A percentile compares a stretch with the other conserved stretches of the same genome.
Conservation (phyloP, 2,329 filamentous ascomycete genomes). For the Incumbomyces delicatus region DNA sequence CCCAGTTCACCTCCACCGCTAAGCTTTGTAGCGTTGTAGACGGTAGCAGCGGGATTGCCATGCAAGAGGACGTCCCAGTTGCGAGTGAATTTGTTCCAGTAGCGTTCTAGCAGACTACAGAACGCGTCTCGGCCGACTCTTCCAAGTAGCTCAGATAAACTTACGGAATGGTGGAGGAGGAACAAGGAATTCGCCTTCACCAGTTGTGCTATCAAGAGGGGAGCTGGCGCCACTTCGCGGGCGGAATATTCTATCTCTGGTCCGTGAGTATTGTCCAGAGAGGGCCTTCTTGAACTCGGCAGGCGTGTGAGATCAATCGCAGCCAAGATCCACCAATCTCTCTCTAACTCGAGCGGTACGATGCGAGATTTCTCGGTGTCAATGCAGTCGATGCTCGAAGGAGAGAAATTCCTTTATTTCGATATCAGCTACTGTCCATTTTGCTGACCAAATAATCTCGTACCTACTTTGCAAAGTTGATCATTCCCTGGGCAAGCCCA, state of each 20-base stretch:
- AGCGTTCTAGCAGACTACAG: conserved; percentile 61
- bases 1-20: conserved; percentile 85
- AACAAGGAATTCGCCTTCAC: conserved; percentile 75
- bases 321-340: conserved; percentile 92
- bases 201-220: conserved; percentile 69
- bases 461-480: conserved; percentile 66
- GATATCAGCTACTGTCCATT: not conserved
- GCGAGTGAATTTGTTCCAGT: conserved; percentile 62
- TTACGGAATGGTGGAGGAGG: conserved; percentile 73
- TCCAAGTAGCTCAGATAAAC: conserved; percentile 59
- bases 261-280: conserved; percentile 28
- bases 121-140: conserved; percentile 59
- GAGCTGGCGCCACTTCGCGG: conserved; percentile 75
- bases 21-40: conserved; percentile 77
- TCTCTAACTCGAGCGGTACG: conserved; percentile 75
- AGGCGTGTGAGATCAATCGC: conserved; percentile 74
- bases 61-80: conserved; percentile 83
- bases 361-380: conserved; percentile 86
- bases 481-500: conserved; percentile 92
- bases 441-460: conserved; percentile 14
- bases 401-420: conserved; percentile 64
- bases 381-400: conserved; percentile 66
- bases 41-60: conserved; percentile 71
- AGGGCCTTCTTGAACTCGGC: conserved; percentile 32
- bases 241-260: conserved; percentile 65